Percentiles rank a stretch among this genome's conserved stretches.
Evolutionary conservation across 2,329 filamentous ascomycete species (phyloP).

Genomic region (Fusarium camptoceras): DNA sequence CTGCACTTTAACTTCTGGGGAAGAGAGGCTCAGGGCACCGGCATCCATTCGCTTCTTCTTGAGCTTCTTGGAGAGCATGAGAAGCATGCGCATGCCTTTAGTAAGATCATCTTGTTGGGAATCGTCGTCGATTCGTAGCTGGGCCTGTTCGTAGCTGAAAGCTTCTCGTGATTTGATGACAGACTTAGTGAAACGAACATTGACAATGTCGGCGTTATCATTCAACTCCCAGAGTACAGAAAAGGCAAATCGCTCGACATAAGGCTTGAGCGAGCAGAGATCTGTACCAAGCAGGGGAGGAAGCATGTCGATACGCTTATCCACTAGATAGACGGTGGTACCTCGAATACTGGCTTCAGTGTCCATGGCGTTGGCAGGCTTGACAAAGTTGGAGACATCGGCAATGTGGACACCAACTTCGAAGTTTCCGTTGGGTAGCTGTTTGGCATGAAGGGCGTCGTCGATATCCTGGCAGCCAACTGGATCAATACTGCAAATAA

Average conservation of each 20-base stretch:
- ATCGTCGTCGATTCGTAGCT: slow-evolving; percentile 89
- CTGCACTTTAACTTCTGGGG: slow-evolving; percentile 97
- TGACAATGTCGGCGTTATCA: slow-evolving; percentile 84
- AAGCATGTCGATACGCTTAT: slow-evolving; percentile 99
- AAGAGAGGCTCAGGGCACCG: slow-evolving; percentile 92
- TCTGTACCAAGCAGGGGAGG: slow-evolving; percentile 96
- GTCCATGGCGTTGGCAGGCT: slow-evolving; percentile 97
- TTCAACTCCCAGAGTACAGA: slow-evolving; percentile 91
- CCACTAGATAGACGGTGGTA: slow-evolving; percentile 96
- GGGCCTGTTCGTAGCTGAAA: slow-evolving; percentile 97
- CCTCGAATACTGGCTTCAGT: slow-evolving; percentile 92
- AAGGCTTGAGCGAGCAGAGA: slow-evolving; percentile 94
- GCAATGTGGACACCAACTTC: slow-evolving; percentile 99
- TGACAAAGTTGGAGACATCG: slow-evolving; percentile 99
- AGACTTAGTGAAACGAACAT: slow-evolving; percentile 92
- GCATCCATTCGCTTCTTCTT: slow-evolving; percentile 97
- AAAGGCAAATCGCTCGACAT: slow-evolving; percentile 94
- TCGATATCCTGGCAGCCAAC: slow-evolving; percentile 98
- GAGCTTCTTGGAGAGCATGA: slow-evolving; percentile 91
- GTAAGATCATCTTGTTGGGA: slow-evolving; percentile 92
- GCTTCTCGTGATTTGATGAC: slow-evolving; percentile 97
- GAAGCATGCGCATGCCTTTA: slow-evolving; percentile 84
- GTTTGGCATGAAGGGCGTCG: slow-evolving; percentile 89
- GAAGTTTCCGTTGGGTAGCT: slow-evolving; percentile 89
- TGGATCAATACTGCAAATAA: slow-evolving; percentile 98